A percentile compares a stretch with the other conserved stretches of the same genome.
Conservation (phyloP, 768 basidiomycete genomes). For the Fomitopsis pulvina region DNA sequence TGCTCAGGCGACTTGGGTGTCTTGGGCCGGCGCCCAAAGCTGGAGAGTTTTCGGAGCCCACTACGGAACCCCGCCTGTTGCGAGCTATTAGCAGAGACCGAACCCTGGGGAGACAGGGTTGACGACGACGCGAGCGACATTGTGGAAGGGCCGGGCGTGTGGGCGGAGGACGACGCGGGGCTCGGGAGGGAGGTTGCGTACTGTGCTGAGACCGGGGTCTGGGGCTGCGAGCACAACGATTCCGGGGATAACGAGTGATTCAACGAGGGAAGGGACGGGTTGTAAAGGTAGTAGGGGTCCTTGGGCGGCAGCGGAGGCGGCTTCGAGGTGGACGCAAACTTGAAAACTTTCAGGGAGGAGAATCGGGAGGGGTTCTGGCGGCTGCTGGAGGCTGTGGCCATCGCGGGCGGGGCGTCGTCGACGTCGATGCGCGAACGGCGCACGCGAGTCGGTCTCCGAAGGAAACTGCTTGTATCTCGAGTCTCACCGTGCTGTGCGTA, state of each 20-base stretch:
- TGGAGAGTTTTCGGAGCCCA: slow-evolving; percentile 30
- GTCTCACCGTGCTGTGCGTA: not conserved
- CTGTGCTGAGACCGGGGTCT: slow-evolving; percentile 22
- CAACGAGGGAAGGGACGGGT: slow-evolving; percentile 35
- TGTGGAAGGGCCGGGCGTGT: slow-evolving; percentile 14
- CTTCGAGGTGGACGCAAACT: slow-evolving; percentile 24
- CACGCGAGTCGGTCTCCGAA: not conserved
- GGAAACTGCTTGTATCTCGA: not conserved
- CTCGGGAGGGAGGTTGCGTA: slow-evolving; percentile 23
- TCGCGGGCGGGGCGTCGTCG: slow-evolving; percentile 13
- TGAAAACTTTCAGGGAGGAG: slow-evolving; percentile 36
- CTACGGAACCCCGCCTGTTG: slow-evolving; percentile 24
- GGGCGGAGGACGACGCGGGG: slow-evolving; percentile 21
- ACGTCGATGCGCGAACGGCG: slow-evolving; percentile 3
- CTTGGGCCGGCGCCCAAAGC: slow-evolving; percentile 25
- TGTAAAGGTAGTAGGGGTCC: slow-evolving; percentile 43
- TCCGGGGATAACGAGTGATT: slow-evolving; percentile 40
- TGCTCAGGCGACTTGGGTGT: slow-evolving; percentile 26
- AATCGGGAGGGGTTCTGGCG: slow-evolving; percentile 29
- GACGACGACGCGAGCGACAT: slow-evolving; percentile 15
- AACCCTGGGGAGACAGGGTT: slow-evolving; percentile 18
- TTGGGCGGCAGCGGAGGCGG: slow-evolving; percentile 64
- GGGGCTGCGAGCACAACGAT: slow-evolving; percentile 23
- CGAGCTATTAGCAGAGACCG: too few relatives aligned
- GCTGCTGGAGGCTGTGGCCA: slow-evolving; percentile 16